A percentile compares a stretch with the other conserved stretches of the same genome.
phyloP scores from a whole-genome alignment of 768 basidiomycete genomes.

The Agaricus blazei region DNA sequence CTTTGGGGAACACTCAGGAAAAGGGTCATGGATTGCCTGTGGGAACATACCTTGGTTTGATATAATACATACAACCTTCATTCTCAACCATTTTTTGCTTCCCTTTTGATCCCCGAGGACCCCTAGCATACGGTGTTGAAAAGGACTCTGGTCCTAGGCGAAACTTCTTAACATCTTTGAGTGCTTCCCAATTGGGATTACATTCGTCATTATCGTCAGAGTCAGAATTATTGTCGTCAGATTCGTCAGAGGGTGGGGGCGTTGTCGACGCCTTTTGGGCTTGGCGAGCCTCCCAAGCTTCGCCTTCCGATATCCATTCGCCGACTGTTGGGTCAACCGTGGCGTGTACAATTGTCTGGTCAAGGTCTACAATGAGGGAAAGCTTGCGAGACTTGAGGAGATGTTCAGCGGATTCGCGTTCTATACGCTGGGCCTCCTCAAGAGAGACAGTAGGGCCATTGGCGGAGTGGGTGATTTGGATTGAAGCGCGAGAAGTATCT shows the following conservation, averaged over 20 bases:
- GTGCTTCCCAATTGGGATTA: constrained; percentile 91
- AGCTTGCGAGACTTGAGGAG: constrained; percentile 75
- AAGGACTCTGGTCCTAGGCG: constrained; percentile 78
- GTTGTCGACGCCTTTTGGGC: constrained; percentile 30
- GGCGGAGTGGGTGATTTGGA: constrained; percentile 93
- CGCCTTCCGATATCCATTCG: constrained; percentile 90
- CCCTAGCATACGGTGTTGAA: constrained; percentile 34
- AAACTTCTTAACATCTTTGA: constrained; percentile 89
- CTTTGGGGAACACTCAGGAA: constrained; percentile 26
- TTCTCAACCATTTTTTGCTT: constrained; percentile 62
- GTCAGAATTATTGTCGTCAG: constrained; percentile 34
- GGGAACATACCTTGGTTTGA: constrained; percentile 80
- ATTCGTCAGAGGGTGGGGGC: constrained; percentile 28
- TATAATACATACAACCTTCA: constrained; percentile 93
- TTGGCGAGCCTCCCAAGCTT: constrained; percentile 69
- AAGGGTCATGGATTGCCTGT: constrained; percentile 4
- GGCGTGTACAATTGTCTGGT: constrained; percentile 98
- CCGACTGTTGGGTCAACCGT: constrained; percentile 98
- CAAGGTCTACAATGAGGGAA: constrained; percentile 95
- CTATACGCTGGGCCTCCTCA: constrained; percentile 88
- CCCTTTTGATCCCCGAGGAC: constrained; percentile 40
- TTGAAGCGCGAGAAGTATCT: constrained; percentile 80
- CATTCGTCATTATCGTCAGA: constrained; percentile 58
- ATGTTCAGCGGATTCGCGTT: constrained; percentile 74
- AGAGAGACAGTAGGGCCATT: constrained; percentile 88